Conservation (phyloP, 108 stramenopile species). For the Stephanodiscus minutulus region DNA sequence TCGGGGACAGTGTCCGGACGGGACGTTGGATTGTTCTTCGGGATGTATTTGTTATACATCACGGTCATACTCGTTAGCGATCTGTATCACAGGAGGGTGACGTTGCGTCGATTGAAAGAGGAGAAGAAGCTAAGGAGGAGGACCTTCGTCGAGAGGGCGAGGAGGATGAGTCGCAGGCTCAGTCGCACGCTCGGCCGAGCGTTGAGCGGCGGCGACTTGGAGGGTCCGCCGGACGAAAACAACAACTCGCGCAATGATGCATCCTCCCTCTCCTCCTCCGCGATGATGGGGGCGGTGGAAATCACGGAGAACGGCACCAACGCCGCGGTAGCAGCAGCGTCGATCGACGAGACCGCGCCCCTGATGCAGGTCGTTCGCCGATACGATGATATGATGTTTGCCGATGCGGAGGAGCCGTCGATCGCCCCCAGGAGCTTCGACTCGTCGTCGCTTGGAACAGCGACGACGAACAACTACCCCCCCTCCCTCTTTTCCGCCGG, state of each 20-base stretch:
- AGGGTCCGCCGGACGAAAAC: too few species aligned
- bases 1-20: constrained; percentile 18
- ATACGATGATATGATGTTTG: background rate
- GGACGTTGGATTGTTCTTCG: constrained; percentile 34
- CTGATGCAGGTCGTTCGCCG: too few species aligned
- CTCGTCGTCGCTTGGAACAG: background rate
- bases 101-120: constrained; percentile 16
- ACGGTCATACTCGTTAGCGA: constrained; percentile 42
- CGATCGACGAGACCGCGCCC: too few species aligned
- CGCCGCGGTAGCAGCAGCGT: too few species aligned
- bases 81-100: constrained; percentile 55
- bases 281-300: too few species aligned
- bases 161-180: constrained; percentile 17
- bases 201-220: background rate
- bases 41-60: constrained; percentile 45
- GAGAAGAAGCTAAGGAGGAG: constrained; percentile 37
- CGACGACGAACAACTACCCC: background rate
- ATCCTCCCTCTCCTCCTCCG: too few species aligned
- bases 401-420: background rate
- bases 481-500: background rate
- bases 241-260: too few species aligned
- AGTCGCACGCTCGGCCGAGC: background rate
- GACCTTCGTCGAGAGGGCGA: constrained; percentile 12
- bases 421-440: background rate
- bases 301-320: background rate